Conservation (phyloP, 805 yeast genomes). For the Kodamaea neixiangensis region DNA sequence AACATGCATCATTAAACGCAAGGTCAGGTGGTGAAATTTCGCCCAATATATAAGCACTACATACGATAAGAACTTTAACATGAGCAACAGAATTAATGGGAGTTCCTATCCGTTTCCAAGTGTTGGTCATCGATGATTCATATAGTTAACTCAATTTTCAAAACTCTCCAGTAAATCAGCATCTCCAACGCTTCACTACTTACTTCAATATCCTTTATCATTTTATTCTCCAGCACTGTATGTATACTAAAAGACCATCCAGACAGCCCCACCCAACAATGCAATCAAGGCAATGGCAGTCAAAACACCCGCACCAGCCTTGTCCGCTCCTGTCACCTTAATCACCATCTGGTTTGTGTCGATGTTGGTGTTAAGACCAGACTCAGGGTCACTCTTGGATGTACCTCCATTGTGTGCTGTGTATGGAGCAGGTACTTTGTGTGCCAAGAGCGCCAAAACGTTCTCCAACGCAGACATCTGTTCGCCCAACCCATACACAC, state of each 20-base stretch:
- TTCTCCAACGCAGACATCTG: slow-evolving; percentile 74
- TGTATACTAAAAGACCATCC: slow-evolving; percentile 61
- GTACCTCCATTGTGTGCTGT: slow-evolving; percentile 39
- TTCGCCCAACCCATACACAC: slow-evolving; percentile 72
- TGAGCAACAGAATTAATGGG: too few species aligned
- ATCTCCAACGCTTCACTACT: too few species aligned
- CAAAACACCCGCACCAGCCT: slow-evolving; percentile 86
- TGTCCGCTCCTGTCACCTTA: slow-evolving; percentile 51
- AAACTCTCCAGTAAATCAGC: too few species aligned
- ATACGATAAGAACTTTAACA: too few species aligned
- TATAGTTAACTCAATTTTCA: too few species aligned
- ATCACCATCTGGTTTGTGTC: slow-evolving; percentile 44
- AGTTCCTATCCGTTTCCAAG: too few species aligned
- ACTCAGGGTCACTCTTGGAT: slow-evolving; percentile 35
- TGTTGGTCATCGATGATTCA: too few species aligned
- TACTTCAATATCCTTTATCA: too few species aligned
- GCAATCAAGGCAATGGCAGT: slow-evolving; percentile 72
- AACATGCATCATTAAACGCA: too few species aligned
- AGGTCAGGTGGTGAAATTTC: too few species aligned
- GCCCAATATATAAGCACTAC: too few species aligned
- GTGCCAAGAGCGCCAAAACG: slow-evolving; percentile 50
- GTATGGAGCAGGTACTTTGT: slow-evolving; percentile 31
- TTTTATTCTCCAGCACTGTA: background rate
- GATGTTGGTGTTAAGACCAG: slow-evolving; percentile 53
- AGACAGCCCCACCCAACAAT: slow-evolving; percentile 65